Conservation (phyloP, 129 eudicot genomes). For the Centella asiatica region DNA sequence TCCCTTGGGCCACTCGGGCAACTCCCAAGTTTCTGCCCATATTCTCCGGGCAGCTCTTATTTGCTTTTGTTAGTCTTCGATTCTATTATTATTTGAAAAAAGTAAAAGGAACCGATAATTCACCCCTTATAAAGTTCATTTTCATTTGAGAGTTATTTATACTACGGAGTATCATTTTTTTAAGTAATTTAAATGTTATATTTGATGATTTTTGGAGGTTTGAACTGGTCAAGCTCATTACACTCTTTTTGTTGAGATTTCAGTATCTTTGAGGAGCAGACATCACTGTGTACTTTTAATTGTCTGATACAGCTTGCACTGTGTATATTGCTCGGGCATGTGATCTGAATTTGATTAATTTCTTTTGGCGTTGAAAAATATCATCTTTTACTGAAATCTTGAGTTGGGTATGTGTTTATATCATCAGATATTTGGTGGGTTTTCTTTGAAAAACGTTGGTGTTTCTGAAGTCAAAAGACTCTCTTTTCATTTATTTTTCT, state of each 20-base stretch:
- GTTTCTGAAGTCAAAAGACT: constrained; percentile 11
- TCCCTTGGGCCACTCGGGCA: constrained; percentile 33
- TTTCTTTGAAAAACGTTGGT: constrained; percentile 13
- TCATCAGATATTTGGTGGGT: constrained; percentile 18
- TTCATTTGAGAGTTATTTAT: neutral
- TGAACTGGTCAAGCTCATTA: constrained; percentile 51
- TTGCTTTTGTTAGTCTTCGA: constrained; percentile 50
- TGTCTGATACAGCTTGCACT: neutral
- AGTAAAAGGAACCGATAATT: constrained; percentile 25
- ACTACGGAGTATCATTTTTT: no score
- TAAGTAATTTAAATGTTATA: neutral
- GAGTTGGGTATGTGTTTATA: constrained; percentile 35
- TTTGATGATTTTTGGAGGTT: constrained; percentile 15
- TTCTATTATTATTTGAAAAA: constrained; percentile 29
- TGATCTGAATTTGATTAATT: constrained; percentile 7
- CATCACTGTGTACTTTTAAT: constrained; percentile 11
- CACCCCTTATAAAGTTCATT: constrained; percentile 18
- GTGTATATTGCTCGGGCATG: constrained; percentile 17
- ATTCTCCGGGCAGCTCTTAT: constrained; percentile 48
- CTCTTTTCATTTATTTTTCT: neutral
- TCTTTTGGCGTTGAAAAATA: constrained; percentile 13
- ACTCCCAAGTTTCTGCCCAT: constrained; percentile 38
- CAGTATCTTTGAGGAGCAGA: constrained; percentile 32
- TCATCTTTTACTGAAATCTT: constrained; percentile 17
- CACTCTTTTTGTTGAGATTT: constrained; percentile 26